phyloP scores from a whole-genome alignment of 805 yeast species.

The Ogataea trehalophila region DNA sequence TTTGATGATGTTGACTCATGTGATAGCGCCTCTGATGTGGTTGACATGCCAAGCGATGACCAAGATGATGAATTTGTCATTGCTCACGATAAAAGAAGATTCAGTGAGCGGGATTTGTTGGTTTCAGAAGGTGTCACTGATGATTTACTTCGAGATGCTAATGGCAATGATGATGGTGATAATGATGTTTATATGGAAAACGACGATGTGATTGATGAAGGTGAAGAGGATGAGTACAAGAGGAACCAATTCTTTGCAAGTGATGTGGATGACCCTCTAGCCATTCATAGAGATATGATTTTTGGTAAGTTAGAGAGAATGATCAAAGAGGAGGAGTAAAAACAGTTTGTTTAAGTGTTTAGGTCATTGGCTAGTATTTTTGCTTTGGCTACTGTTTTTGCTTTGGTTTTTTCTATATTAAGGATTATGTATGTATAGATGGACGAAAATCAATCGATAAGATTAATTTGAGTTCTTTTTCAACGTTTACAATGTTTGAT shows the following conservation, averaged over 20 bases:
- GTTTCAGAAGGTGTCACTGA: slow-evolving; percentile 13
- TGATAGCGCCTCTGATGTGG: slow-evolving; percentile 16
- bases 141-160: slow-evolving; percentile 20
- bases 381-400: neutral
- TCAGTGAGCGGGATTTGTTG: slow-evolving; percentile 23
- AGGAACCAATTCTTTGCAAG: slow-evolving; percentile 52
- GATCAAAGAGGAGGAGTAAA: slow-evolving; percentile 36
- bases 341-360: neutral
- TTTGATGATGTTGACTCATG: neutral
- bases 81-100: slow-evolving; percentile 28
- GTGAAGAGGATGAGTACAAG: slow-evolving; percentile 26
- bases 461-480: no score
- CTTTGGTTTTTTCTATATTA: no score
- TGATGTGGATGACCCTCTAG: slow-evolving; percentile 57
- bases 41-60: slow-evolving; percentile 33
- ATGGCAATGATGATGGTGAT: slow-evolving; percentile 3
- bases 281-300: slow-evolving; percentile 58
- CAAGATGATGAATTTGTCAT: slow-evolving; percentile 35
- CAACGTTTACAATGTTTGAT: no score
- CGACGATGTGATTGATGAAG: slow-evolving; percentile 10
- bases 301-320: slow-evolving; percentile 52
- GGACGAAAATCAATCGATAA: no score
- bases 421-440: no score
- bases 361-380: neutral
- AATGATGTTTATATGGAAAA: slow-evolving; percentile 2